Evolutionary conservation across 2,329 filamentous ascomycete genomes (phyloP), one percentile per base, ranked within the genome.

Genomic region (Colletotrichum somersetense): DNA sequence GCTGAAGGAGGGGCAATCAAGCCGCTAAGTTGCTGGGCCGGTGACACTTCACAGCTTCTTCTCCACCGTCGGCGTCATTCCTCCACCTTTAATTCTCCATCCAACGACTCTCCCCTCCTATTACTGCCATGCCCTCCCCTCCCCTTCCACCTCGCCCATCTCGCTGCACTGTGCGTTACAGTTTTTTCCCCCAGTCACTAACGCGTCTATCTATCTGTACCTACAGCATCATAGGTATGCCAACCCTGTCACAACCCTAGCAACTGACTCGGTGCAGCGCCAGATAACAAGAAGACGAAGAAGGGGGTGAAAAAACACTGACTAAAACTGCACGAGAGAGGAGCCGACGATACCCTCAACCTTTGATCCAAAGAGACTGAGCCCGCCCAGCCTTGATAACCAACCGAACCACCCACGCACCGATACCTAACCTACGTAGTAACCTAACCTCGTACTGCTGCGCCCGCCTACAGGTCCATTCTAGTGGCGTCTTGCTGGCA

Each of bases 21-120:
- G 40, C 59, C 38, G 16, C 20, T 46, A n/a, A 40, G n/a, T 42
- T 58, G 26, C 40, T 44, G 26, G 38, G 33, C 59, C 46, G 59
- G 59, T 62, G 59, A 66, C 63, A 57, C 53, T 72, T 70, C 70
- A 70, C 70, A 64, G 66, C 48, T 63, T 53, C 52, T 69, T 55
- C 66, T 55, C 66, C 66, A 70, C 70, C n/a, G 16, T 53, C 46
- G 53, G 70, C 70, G 70, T 72, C 70, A 72, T 72, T 61, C 70
- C 70, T 70, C 70, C 70, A 72, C 70, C 50, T 53, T 55, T 44
- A 14, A 56, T 61, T 67, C 59, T 35, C 59, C 66, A 69, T 72
- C 67, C 46, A 50, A 50, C 46, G 20, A 44, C 63, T 23, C 58
- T 68, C 69, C 58, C 58, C 69, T 68, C 69, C 30, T 30, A 56